Percentiles rank a stretch among this genome's conserved stretches.
phyloP scores from a whole-genome alignment of 2,329 filamentous ascomycete species.

The Rosellinia necatrix region DNA sequence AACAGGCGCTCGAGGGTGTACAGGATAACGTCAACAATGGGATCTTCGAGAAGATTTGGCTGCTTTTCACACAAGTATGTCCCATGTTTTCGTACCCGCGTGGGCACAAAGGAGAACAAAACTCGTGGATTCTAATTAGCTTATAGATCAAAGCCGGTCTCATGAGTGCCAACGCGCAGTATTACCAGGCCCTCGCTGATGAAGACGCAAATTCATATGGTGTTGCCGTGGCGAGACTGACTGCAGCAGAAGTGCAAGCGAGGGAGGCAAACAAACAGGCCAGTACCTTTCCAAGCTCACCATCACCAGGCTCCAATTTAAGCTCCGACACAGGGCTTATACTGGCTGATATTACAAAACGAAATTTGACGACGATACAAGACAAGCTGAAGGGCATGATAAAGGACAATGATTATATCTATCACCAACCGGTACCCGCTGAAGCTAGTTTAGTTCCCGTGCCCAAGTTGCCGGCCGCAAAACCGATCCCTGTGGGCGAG shows the following conservation, averaged over 20 bases:
- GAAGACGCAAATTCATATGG: conserved; percentile 88
- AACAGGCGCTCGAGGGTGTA: conserved; percentile 84
- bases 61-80: conserved; percentile 76
- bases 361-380: conserved; percentile 79
- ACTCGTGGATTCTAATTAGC: conserved; percentile 26
- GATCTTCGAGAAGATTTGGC: conserved; percentile 94
- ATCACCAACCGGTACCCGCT: conserved; percentile 87
- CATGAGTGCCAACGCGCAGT: conserved; percentile 85
- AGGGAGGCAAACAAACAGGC: conserved; percentile 79
- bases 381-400: conserved; percentile 75
- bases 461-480: conserved; percentile 89
- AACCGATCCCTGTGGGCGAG: conserved; percentile 95
- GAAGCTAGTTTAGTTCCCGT: conserved; percentile 83
- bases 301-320: conserved; percentile 82
- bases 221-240: conserved; percentile 79
- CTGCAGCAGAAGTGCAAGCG: conserved; percentile 76
- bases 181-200: conserved; percentile 90
- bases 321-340: conserved; percentile 75
- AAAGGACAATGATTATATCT: conserved; percentile 98
- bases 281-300: conserved; percentile 77
- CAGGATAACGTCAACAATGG: conserved; percentile 91
- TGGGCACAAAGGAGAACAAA: background rate
- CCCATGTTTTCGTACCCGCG: background rate
- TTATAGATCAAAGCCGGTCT: conserved; percentile 75
- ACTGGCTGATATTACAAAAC: conserved; percentile 80